Conservation (phyloP, 2,329 filamentous ascomycete genomes). For the Talaromyces sp. region DNA sequence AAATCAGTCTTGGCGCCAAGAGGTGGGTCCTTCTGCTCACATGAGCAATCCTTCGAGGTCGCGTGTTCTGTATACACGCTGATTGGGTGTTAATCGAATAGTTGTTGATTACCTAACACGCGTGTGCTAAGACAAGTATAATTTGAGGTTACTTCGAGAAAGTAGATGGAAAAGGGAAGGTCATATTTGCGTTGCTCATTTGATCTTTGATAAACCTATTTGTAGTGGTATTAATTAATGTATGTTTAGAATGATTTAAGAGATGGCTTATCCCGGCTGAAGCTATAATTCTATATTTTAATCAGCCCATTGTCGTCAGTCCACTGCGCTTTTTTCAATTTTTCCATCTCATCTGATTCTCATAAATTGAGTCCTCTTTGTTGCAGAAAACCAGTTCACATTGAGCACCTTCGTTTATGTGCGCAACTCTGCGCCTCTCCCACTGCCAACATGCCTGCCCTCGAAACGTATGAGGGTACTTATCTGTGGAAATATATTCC, state of each 20-base stretch:
- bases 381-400: background rate
- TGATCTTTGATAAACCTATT: background rate
- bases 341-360: background rate
- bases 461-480: background rate
- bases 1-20: too few species aligned
- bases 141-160: background rate
- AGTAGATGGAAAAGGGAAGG: background rate
- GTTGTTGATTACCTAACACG: background rate
- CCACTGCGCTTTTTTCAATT: background rate
- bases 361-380: background rate
- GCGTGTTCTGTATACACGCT: too few species aligned
- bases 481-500: conserved; percentile 9
- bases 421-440: background rate
- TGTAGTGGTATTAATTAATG: background rate
- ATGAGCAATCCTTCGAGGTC: too few species aligned
- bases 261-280: background rate
- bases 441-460: background rate
- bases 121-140: background rate
- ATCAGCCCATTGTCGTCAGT: background rate
- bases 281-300: background rate
- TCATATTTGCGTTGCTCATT: background rate
- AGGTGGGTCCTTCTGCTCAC: too few species aligned
- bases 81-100: background rate
- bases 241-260: background rate
- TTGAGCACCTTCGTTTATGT: background rate